Conservation (phyloP, 768 basidiomycete species). For the Tricholoma sp. region DNA sequence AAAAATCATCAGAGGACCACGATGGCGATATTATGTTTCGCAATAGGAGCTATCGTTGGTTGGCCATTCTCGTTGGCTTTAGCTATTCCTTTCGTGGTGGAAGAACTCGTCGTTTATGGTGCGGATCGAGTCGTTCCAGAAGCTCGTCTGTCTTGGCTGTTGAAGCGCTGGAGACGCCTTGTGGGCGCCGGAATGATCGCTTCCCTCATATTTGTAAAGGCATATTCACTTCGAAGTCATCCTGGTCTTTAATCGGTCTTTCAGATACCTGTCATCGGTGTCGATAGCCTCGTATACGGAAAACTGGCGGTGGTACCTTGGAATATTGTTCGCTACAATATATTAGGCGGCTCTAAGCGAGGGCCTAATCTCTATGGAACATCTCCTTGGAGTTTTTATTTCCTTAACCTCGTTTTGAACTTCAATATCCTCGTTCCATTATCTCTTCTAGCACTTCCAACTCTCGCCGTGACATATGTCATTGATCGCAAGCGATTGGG, state of each 20-base stretch:
- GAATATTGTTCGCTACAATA: slow-evolving; percentile 93
- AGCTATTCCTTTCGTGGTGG: slow-evolving; percentile 83
- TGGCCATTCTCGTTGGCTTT: slow-evolving; percentile 96
- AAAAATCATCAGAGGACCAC: slow-evolving; percentile 52
- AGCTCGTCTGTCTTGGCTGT: slow-evolving; percentile 46
- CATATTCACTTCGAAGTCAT: background rate
- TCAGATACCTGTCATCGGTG: slow-evolving; percentile 78
- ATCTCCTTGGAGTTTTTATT: slow-evolving; percentile 80
- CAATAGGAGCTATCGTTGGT: slow-evolving; percentile 80
- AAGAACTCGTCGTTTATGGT: slow-evolving; percentile 79
- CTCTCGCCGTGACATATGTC: slow-evolving; percentile 64
- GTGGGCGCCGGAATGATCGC: slow-evolving; percentile 50
- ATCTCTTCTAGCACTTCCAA: slow-evolving; percentile 77
- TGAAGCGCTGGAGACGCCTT: slow-evolving; percentile 56
- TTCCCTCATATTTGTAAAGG: slow-evolving; percentile 55
- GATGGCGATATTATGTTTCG: slow-evolving; percentile 65
- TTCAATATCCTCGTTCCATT: slow-evolving; percentile 86
- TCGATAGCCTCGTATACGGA: slow-evolving; percentile 88
- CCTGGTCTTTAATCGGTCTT: slow-evolving; percentile 2
- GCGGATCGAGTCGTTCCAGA: slow-evolving; percentile 55
- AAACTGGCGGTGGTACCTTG: slow-evolving; percentile 75
- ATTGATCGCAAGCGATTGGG: slow-evolving; percentile 79
- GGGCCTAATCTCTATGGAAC: slow-evolving; percentile 95
- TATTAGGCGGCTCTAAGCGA: slow-evolving; percentile 72
- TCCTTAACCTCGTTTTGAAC: slow-evolving; percentile 86